Percentiles rank a stretch among this genome's conserved stretches.
These are phyloP conservation scores for Dactylellina leptospora DNA, from an alignment of 2,329 filamentous ascomycete genomes.

Conservation along the genomic window DNA sequence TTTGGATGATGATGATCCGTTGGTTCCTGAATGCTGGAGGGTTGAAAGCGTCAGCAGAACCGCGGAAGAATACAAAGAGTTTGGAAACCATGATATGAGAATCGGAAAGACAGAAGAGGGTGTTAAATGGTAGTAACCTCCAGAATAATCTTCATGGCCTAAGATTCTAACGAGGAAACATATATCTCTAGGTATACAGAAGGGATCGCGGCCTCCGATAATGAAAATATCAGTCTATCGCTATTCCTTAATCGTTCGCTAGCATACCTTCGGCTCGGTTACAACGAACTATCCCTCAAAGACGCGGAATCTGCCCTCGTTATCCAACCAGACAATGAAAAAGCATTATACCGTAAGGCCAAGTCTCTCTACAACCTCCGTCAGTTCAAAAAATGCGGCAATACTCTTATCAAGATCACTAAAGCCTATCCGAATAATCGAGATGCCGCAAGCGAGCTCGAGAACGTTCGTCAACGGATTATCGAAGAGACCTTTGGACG, in stretches of 20 bases:
- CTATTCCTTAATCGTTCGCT: constrained; percentile 20
- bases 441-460: constrained; percentile 6
- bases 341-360: constrained; percentile 32
- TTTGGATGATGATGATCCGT: constrained; percentile 15
- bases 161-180: neutral
- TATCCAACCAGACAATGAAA: constrained; percentile 14
- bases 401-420: constrained; percentile 1
- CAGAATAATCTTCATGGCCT: neutral
- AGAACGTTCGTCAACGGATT: constrained; percentile 5
- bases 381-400: constrained; percentile 4
- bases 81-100: constrained; percentile 27
- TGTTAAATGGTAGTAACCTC: constrained; percentile 36
- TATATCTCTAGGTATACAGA: constrained; percentile 21
- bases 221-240: neutral
- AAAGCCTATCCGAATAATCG: neutral
- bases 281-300: neutral
- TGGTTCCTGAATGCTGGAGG: constrained; percentile 18
- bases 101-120: constrained; percentile 6
- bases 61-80: constrained; percentile 5
- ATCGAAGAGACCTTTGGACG: constrained; percentile 10
- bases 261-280: neutral
- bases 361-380: constrained; percentile 26
- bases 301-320: constrained; percentile 15
- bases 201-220: neutral
- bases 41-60: neutral